phyloP scores from a whole-genome alignment of 768 basidiomycete genomes.

The Atractiella rhizophila region DNA sequence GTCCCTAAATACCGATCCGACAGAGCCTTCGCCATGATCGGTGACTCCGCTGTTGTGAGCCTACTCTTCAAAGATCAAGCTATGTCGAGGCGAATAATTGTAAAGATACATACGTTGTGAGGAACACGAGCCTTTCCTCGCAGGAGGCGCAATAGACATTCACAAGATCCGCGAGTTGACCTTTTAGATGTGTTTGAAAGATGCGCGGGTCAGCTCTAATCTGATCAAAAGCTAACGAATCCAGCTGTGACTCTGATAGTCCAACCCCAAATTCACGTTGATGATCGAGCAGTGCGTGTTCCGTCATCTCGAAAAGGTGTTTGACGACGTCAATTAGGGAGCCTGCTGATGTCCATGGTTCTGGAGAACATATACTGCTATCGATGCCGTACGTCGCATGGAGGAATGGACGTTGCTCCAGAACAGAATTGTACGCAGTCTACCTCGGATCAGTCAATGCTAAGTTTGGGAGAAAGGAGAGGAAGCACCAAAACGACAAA shows the following conservation, averaged over 20 bases:
- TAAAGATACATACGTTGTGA: conserved; percentile 1
- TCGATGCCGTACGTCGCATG: conserved; percentile 51
- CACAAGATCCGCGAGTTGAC: conserved; percentile 20
- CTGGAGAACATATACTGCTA: conserved; percentile 25
- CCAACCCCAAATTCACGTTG: conserved; percentile 20
- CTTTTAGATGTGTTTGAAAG: conserved; percentile 19
- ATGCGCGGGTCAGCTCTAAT: conserved; percentile 8
- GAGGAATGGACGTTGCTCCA: conserved; percentile 49
- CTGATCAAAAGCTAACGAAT: background rate
- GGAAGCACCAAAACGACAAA: conserved; percentile 37
- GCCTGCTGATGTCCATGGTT: conserved; percentile 61
- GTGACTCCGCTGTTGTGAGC: no score
- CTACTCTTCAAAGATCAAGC: no score
- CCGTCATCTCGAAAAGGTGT: conserved; percentile 37
- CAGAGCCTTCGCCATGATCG: no score
- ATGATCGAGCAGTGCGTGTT: conserved; percentile 19
- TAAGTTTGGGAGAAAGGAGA: background rate
- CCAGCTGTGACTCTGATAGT: conserved; percentile 15
- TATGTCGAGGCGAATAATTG: no score
- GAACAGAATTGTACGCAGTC: conserved; percentile 46
- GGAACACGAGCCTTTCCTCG: conserved; percentile 13
- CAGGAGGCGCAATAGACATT: conserved; percentile 15
- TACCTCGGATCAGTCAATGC: conserved; percentile 18
- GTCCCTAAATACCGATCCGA: no score
- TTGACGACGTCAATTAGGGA: conserved; percentile 41